Conservation (phyloP, 2,329 filamentous ascomycete genomes). For the Epichloe scottii region DNA sequence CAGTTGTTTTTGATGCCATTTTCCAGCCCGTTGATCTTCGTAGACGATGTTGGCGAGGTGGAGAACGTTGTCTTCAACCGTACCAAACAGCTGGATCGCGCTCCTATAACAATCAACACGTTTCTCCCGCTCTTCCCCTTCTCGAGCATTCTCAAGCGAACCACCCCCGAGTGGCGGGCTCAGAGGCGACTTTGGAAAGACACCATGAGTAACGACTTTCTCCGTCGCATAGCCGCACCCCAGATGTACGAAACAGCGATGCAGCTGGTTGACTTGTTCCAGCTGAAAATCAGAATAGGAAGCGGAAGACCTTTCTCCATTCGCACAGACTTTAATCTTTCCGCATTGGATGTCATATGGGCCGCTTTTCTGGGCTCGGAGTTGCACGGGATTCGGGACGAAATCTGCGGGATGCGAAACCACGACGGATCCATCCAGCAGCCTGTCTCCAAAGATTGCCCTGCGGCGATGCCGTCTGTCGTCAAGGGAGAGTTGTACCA, state of each 20-base stretch:
- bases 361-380: slow-evolving; percentile 16
- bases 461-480: background rate
- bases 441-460: background rate
- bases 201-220: slow-evolving; percentile 24
- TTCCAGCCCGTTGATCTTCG: slow-evolving; percentile 26
- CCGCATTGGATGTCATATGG: slow-evolving; percentile 20
- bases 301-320: slow-evolving; percentile 13
- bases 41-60: slow-evolving; percentile 26
- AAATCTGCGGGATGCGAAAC: background rate
- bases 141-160: slow-evolving; percentile 20
- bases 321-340: slow-evolving; percentile 17
- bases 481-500: background rate
- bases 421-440: background rate
- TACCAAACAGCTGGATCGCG: slow-evolving; percentile 30
- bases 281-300: slow-evolving; percentile 17
- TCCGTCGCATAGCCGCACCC: slow-evolving; percentile 17
- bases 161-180: slow-evolving; percentile 19
- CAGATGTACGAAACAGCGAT: slow-evolving; percentile 18
- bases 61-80: slow-evolving; percentile 31
- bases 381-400: background rate
- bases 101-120: slow-evolving; percentile 18
- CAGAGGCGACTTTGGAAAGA: slow-evolving; percentile 24
- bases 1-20: slow-evolving; percentile 28
- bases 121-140: slow-evolving; percentile 20
- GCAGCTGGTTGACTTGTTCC: slow-evolving; percentile 22